These are phyloP conservation scores for Alternaria gansuensis DNA, from an alignment of 2,329 filamentous ascomycete species.

Conservation along the genomic window DNA sequence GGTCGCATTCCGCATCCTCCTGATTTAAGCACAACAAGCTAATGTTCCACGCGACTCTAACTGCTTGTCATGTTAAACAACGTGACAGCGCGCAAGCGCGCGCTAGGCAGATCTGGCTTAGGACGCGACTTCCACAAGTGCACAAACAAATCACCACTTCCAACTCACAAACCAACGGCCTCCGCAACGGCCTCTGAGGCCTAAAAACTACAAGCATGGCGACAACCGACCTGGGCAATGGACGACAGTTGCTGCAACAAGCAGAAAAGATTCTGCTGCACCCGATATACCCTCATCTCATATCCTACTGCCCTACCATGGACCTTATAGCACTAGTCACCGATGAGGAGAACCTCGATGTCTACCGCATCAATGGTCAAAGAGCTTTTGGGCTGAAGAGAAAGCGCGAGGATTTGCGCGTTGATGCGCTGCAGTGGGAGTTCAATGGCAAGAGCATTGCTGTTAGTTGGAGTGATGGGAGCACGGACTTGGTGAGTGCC, in stretches of 20 bases:
- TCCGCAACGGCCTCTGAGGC: constrained; percentile 21
- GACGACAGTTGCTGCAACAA: constrained; percentile 47
- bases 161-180: constrained; percentile 3
- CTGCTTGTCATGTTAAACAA: constrained; percentile 15
- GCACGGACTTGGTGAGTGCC: constrained; percentile 76
- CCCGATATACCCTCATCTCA: constrained; percentile 64
- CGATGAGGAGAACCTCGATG: constrained; percentile 72
- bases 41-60: not conserved
- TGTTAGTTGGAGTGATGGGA: constrained; percentile 83
- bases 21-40: not conserved
- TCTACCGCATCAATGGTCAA: constrained; percentile 83
- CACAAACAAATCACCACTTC: constrained; percentile 27
- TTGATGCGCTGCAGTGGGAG: constrained; percentile 58
- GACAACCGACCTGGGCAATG: constrained; percentile 8
- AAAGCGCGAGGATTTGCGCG: constrained; percentile 46
- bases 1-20: not conserved
- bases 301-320: constrained; percentile 83
- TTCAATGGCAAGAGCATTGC: constrained; percentile 74
- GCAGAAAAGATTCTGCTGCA: constrained; percentile 55
- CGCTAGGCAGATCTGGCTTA: constrained; percentile 33
- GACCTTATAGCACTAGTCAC: constrained; percentile 80
- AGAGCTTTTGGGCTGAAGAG: constrained; percentile 65
- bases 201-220: constrained; percentile 17
- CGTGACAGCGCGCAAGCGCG: constrained; percentile 36
- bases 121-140: constrained; percentile 25